phyloP scores from a whole-genome alignment of 139 green algal species.

The Chlorella sorokiniana region DNA sequence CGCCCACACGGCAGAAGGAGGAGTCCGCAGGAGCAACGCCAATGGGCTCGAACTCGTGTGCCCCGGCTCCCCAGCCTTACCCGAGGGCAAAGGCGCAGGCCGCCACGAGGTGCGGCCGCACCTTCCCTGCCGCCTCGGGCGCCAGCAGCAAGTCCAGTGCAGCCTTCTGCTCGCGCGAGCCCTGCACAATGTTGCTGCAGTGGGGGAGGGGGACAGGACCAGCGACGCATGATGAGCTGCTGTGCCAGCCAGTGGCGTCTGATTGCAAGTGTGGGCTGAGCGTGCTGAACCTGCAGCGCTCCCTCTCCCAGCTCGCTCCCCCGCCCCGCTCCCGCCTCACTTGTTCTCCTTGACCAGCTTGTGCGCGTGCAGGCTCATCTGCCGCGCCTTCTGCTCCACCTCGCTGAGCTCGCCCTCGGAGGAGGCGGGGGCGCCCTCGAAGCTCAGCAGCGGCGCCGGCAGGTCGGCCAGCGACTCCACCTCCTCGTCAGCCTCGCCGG shows the following conservation, averaged over 20 bases:
- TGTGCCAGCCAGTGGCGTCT: background rate
- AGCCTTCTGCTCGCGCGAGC: slow-evolving; percentile 35
- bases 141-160: slow-evolving; percentile 37
- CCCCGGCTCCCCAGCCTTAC: background rate
- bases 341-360: slow-evolving; percentile 49
- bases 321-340: no score
- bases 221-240: background rate
- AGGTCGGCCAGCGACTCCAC: slow-evolving; percentile 6
- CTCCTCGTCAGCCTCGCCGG: background rate
- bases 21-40: no score
- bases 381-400: slow-evolving; percentile 33
- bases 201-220: background rate
- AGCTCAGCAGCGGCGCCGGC: slow-evolving; percentile 9
- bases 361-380: slow-evolving; percentile 45
- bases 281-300: background rate
- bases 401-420: background rate
- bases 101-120: slow-evolving; percentile 35
- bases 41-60: no score
- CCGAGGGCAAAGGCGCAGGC: slow-evolving; percentile 42
- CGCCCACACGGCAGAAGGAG: no score
- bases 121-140: slow-evolving; percentile 32
- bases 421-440: slow-evolving; percentile 19
- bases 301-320: background rate
- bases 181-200: slow-evolving; percentile 41
- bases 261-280: background rate